A percentile compares a stretch with the other conserved stretches of the same genome.
These are phyloP conservation scores for Aspergillus caelatus DNA, from an alignment of 2,329 filamentous ascomycete genomes.

Conservation along the genomic window DNA sequence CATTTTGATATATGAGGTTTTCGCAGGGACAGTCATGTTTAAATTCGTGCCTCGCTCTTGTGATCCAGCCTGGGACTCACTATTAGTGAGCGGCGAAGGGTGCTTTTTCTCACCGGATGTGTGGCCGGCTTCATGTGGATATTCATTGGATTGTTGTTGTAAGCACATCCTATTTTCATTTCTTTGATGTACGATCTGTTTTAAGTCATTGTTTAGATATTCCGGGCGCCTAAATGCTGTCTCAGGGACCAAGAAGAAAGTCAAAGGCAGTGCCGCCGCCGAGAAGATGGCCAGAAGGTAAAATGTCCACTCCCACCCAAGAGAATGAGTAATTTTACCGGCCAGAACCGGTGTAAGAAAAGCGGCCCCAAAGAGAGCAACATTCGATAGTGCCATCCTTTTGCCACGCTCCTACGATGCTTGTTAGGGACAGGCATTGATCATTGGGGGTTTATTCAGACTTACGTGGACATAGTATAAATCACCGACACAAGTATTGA, in stretches of 20 bases:
- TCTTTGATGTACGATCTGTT: constrained; percentile 34
- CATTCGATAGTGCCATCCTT: constrained; percentile 80
- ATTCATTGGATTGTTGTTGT: constrained; percentile 8
- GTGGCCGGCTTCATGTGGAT: constrained; percentile 16
- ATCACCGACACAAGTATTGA: constrained; percentile 88
- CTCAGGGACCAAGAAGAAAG: constrained; percentile 82
- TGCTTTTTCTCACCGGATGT: constrained; percentile 12
- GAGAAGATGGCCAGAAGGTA: constrained; percentile 86
- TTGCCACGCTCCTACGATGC: constrained; percentile 67
- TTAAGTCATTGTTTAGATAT: constrained; percentile 70
- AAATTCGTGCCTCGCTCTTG: constrained; percentile 9
- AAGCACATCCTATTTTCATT: constrained; percentile 19
- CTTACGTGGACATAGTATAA: constrained; percentile 84
- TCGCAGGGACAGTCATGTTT: constrained; percentile 43
- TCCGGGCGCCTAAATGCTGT: constrained; percentile 73
- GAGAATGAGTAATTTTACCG: constrained; percentile 75
- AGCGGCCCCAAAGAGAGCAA: constrained; percentile 70
- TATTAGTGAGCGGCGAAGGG: constrained; percentile 1
- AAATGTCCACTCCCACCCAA: constrained; percentile 88
- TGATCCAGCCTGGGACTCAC: neutral
- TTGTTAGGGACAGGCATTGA: neutral
- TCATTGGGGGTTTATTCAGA: constrained; percentile 8
- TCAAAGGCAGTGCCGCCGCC: constrained; percentile 66
- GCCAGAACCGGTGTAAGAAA: constrained; percentile 87
- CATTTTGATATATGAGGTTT: constrained; percentile 60